Conservation (phyloP, 805 yeast species). For the Metschnikowia sp. region DNA sequence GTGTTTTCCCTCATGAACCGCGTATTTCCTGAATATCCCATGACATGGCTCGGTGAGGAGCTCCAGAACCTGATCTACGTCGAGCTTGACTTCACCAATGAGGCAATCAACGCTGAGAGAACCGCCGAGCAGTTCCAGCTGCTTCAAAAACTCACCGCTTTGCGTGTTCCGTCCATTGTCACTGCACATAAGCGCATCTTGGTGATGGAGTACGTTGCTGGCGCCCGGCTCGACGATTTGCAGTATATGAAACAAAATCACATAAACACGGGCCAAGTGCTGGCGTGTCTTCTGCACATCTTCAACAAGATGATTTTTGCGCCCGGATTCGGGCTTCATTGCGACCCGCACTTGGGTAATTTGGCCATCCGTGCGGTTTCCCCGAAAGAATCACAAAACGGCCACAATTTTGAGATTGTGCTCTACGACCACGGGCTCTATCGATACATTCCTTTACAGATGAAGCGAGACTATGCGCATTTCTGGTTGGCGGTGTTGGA, state of each 20-base stretch:
- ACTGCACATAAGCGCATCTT: constrained; percentile 68
- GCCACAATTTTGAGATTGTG: constrained; percentile 84
- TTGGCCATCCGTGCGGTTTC: constrained; percentile 63
- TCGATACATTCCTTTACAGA: constrained; percentile 71
- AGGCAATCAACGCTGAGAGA: constrained; percentile 74
- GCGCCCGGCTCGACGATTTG: constrained; percentile 78
- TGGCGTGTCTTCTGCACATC: constrained; percentile 81
- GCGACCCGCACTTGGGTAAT: constrained; percentile 99
- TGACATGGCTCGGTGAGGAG: constrained; percentile 95
- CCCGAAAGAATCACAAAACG: constrained; percentile 10
- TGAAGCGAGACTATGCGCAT: constrained; percentile 80
- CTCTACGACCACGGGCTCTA: constrained; percentile 95
- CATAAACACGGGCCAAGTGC: constrained; percentile 75
- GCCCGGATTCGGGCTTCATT: constrained; percentile 87
- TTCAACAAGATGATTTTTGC: constrained; percentile 95
- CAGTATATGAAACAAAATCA: constrained; percentile 56
- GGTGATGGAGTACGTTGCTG: constrained; percentile 83
- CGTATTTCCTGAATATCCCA: constrained; percentile 89
- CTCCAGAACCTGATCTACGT: constrained; percentile 79
- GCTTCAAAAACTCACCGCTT: constrained; percentile 61
- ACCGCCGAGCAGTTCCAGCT: constrained; percentile 61
- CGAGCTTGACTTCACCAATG: constrained; percentile 86
- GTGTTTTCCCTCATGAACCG: constrained; percentile 72
- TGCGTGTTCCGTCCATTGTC: constrained; percentile 71
- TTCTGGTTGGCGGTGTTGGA: constrained; percentile 91